Evolutionary conservation across 345 rosid genomes (phyloP).

Genomic region (Ceriops tagal): DNA sequence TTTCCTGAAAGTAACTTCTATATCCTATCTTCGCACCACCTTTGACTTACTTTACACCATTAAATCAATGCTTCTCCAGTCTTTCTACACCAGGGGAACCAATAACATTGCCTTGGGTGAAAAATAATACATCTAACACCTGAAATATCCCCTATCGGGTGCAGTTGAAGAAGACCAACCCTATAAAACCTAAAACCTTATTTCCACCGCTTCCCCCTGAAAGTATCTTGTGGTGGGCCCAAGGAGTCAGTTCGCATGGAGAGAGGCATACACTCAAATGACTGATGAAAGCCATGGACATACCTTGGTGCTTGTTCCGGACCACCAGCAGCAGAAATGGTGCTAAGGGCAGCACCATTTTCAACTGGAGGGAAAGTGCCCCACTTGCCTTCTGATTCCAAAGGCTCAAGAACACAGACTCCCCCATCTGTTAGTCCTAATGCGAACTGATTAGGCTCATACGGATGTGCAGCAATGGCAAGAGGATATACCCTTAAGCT

Average conservation of each 20-base stretch:
- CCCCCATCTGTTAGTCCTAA: slow-evolving; percentile 62
- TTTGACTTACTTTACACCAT: slow-evolving; percentile 7
- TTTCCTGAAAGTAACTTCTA: neutral
- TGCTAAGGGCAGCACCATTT: slow-evolving; percentile 65
- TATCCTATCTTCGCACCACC: slow-evolving; percentile 6
- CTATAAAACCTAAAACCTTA: slow-evolving; percentile 11
- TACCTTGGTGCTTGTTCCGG: slow-evolving; percentile 60
- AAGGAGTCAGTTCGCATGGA: slow-evolving; percentile 24
- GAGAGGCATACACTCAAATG: neutral
- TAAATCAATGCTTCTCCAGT: slow-evolving; percentile 4
- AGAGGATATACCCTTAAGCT: slow-evolving; percentile 62
- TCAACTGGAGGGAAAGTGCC: slow-evolving; percentile 75
- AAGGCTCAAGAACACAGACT: slow-evolving; percentile 58
- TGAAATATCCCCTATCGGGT: neutral
- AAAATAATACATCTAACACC: neutral
- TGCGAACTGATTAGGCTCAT: slow-evolving; percentile 58
- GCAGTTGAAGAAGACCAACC: slow-evolving; percentile 16
- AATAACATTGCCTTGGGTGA: neutral
- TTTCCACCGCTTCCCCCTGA: slow-evolving; percentile 36
- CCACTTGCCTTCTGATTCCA: slow-evolving; percentile 77
- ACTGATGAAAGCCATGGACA: slow-evolving; percentile 15
- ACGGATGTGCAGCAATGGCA: slow-evolving; percentile 62
- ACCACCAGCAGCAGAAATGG: slow-evolving; percentile 38
- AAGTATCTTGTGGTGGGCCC: slow-evolving; percentile 25
- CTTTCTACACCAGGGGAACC: slow-evolving; percentile 3